Percentiles rank a stretch among this genome's conserved stretches.
These are phyloP conservation scores for Musa beccarii DNA, from an alignment of 176 grass and related monocot species.

Conservation along the genomic window DNA sequence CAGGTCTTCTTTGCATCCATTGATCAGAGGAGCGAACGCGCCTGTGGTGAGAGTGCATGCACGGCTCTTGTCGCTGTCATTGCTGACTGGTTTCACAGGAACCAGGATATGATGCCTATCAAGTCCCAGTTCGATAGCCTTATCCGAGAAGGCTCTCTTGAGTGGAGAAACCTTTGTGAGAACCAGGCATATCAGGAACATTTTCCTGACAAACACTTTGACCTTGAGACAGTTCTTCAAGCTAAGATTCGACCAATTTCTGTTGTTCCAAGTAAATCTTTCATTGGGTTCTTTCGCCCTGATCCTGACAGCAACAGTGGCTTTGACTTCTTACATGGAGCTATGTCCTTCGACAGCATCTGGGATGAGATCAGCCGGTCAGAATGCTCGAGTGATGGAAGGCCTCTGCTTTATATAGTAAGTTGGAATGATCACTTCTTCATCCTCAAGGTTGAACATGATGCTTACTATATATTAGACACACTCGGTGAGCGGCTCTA, in stretches of 20 bases:
- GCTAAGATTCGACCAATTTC: constrained; percentile 65
- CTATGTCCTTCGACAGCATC: constrained; percentile 88
- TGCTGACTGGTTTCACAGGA: constrained; percentile 81
- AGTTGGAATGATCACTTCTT: constrained; percentile 99
- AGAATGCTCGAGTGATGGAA: constrained; percentile 22
- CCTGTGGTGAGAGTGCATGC: constrained; percentile 88
- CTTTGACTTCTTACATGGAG: constrained; percentile 73
- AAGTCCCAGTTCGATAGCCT: constrained; percentile 79
- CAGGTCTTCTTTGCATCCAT: constrained; percentile 91
- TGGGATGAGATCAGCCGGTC: constrained; percentile 80
- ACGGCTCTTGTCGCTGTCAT: constrained; percentile 82
- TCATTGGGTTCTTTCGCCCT: constrained; percentile 90
- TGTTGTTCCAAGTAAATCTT: constrained; percentile 54
- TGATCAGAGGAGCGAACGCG: constrained; percentile 82
- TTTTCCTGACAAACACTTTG: constrained; percentile 91
- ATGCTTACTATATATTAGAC: constrained; percentile 75
- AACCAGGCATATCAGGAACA: constrained; percentile 54
- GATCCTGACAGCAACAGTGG: constrained; percentile 45
- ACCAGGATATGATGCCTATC: constrained; percentile 68
- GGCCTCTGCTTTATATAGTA: constrained; percentile 62
- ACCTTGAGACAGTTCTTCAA: constrained; percentile 86
- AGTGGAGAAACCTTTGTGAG: constrained; percentile 90
- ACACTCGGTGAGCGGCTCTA: constrained; percentile 88
- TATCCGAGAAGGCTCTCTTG: constrained; percentile 82
- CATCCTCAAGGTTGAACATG: constrained; percentile 59